Evolutionary conservation across 495 filamentous ascomycete species (phyloP).

Genomic region (Chaetomium fimeti): DNA sequence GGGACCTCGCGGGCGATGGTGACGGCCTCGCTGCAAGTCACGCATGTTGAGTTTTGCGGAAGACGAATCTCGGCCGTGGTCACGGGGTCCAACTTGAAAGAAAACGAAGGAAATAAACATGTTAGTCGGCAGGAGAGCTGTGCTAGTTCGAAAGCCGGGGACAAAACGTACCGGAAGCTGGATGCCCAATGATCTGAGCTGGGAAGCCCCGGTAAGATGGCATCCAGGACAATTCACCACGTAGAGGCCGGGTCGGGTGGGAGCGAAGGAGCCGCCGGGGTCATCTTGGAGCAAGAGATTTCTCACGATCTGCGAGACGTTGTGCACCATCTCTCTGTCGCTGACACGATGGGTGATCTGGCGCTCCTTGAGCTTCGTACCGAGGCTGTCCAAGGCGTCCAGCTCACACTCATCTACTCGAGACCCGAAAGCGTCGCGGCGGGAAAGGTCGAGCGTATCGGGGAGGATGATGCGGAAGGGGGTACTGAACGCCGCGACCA

Average conservation of each 20-base stretch:
- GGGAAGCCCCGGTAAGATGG: constrained; percentile 37
- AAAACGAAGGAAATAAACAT: not conserved
- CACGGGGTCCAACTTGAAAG: constrained; percentile 23
- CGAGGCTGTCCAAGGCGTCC: constrained; percentile 39
- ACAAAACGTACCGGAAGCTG: constrained; percentile 29
- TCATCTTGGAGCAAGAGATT: constrained; percentile 37
- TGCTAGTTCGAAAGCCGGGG: not conserved
- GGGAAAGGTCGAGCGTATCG: constrained; percentile 31
- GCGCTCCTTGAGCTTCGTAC: constrained; percentile 31
- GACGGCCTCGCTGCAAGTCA: constrained; percentile 32
- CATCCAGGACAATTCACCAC: constrained; percentile 35
- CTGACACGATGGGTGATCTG: constrained; percentile 37
- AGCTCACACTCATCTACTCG: constrained; percentile 36
- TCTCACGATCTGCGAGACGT: constrained; percentile 33
- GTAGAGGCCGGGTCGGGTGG: constrained; percentile 34
- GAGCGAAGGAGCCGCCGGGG: constrained; percentile 29
- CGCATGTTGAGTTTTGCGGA: constrained; percentile 33
- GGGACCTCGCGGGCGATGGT: constrained; percentile 37
- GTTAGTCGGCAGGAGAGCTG: not conserved
- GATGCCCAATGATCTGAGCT: constrained; percentile 29
- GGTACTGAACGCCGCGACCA: constrained; percentile 34
- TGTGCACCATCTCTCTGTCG: constrained; percentile 37
- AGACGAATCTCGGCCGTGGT: constrained; percentile 23
- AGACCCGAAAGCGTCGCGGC: constrained; percentile 18
- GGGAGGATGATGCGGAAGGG: constrained; percentile 39